Evolutionary conservation across 2,329 filamentous ascomycete species (phyloP).

Genomic region (Diaporthe longicolla): DNA sequence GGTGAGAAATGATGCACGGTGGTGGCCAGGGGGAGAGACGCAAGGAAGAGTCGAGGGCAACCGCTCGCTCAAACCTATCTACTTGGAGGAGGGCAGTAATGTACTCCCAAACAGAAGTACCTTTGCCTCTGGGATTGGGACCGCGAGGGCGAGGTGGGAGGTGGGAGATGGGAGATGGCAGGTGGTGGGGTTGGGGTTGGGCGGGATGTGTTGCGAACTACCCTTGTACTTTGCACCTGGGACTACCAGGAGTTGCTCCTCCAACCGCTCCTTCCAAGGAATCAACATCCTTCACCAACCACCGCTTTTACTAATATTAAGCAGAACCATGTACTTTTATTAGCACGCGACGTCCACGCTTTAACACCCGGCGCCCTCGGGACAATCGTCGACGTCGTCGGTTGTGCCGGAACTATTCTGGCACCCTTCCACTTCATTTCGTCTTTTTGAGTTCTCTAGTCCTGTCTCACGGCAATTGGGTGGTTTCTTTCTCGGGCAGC

Average conservation of each 20-base stretch:
- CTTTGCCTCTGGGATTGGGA: neutral
- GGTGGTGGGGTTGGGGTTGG: conserved; percentile 27
- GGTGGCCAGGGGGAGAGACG: conserved; percentile 8
- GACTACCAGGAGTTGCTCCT: conserved; percentile 22
- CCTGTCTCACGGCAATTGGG: conserved; percentile 20
- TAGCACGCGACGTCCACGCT: conserved; percentile 21
- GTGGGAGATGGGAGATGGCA: neutral
- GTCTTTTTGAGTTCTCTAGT: neutral
- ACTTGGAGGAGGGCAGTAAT: neutral
- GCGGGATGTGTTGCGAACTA: neutral
- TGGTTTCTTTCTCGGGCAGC: conserved; percentile 1
- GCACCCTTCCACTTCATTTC: neutral
- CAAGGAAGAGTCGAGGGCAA: conserved; percentile 13
- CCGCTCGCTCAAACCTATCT: neutral
- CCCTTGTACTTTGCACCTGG: conserved; percentile 19
- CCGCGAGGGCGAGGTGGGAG: neutral
- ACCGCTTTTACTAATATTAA: conserved; percentile 32
- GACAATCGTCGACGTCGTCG: neutral
- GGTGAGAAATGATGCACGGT: neutral
- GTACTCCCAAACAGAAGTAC: conserved; percentile 16
- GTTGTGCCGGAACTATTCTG: neutral
- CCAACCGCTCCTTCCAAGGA: conserved; percentile 31
- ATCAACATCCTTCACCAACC: conserved; percentile 33
- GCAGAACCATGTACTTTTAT: conserved; percentile 1
- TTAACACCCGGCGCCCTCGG: neutral